A percentile compares a stretch with the other conserved stretches of the same genome.
Evolutionary conservation across 495 filamentous ascomycete genomes (phyloP).

Genomic region (Rusavskia elegans): DNA sequence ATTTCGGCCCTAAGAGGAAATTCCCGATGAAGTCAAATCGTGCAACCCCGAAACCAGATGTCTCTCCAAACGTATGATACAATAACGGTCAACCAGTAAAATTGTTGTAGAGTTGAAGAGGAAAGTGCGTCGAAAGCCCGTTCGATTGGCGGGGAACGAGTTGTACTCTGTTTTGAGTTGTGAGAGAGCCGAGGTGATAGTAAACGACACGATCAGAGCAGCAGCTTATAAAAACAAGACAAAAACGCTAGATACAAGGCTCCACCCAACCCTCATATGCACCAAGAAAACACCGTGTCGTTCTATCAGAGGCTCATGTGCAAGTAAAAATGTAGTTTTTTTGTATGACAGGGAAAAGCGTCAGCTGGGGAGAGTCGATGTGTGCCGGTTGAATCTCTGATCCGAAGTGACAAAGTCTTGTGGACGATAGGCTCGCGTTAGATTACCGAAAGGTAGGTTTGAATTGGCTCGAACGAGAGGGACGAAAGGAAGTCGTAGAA

Average conservation of each 20-base stretch:
- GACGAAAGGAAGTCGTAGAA: slow-evolving; percentile 13
- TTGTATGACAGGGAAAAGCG: slow-evolving; percentile 41
- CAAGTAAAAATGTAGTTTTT: slow-evolving; percentile 34
- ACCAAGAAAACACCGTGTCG: slow-evolving; percentile 37
- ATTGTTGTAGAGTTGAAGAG: too few relatives aligned
- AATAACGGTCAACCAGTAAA: too few relatives aligned
- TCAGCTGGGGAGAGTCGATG: slow-evolving; percentile 26
- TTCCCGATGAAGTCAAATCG: background rate
- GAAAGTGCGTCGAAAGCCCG: too few relatives aligned
- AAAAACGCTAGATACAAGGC: slow-evolving; percentile 14
- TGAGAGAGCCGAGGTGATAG: background rate
- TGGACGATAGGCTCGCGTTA: slow-evolving; percentile 25
- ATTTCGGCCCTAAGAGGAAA: background rate
- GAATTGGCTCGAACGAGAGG: slow-evolving; percentile 14
- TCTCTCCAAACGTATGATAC: background rate
- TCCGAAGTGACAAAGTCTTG: slow-evolving; percentile 28
- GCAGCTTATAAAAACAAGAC: slow-evolving; percentile 12
- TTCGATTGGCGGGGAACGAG: too few relatives aligned
- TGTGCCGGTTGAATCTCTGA: slow-evolving; percentile 30
- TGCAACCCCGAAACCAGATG: background rate
- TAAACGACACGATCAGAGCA: slow-evolving; percentile 1
- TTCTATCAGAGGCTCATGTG: slow-evolving; percentile 53
- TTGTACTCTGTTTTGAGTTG: too few relatives aligned
- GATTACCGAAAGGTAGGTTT: slow-evolving; percentile 18
- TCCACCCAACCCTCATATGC: slow-evolving; percentile 17